Percentiles rank a stretch among this genome's conserved stretches.
phyloP scores from a whole-genome alignment of 768 basidiomycete genomes.

The Naganishia onofrii region DNA sequence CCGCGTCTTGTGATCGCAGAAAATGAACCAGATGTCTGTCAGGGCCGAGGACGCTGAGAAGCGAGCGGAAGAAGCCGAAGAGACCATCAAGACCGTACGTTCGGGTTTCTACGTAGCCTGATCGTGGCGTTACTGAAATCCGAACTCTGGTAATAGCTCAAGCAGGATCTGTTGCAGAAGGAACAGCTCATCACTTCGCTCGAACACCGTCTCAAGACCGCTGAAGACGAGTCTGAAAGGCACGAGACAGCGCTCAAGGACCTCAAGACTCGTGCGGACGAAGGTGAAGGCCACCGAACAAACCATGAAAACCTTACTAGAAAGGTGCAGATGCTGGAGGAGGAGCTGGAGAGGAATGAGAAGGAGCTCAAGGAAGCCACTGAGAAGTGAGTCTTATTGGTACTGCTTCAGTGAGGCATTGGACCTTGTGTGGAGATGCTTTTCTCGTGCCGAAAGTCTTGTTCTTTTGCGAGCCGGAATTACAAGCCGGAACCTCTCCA shows the following conservation, averaged over 20 bases:
- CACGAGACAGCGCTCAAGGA: constrained; percentile 66
- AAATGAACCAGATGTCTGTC: constrained; percentile 66
- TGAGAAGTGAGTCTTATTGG: constrained; percentile 73
- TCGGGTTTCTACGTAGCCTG: no score
- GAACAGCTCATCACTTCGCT: constrained; percentile 86
- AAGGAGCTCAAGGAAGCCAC: constrained; percentile 94
- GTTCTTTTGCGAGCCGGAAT: neutral
- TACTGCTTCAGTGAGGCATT: neutral
- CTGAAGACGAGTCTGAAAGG: constrained; percentile 70
- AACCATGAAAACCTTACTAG: constrained; percentile 70
- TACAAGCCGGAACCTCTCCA: neutral
- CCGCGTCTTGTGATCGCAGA: constrained; percentile 35
- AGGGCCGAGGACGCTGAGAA: constrained; percentile 78
- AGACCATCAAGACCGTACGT: constrained; percentile 66
- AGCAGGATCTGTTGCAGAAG: constrained; percentile 70
- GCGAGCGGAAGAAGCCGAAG: constrained; percentile 85
- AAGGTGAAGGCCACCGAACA: constrained; percentile 68
- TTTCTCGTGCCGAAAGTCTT: neutral
- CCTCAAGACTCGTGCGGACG: constrained; percentile 64
- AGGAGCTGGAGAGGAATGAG: constrained; percentile 92
- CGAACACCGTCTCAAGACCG: constrained; percentile 62
- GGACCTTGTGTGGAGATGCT: neutral
- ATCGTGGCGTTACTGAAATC: neutral
- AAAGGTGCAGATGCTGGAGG: constrained; percentile 88
- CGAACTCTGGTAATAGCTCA: constrained; percentile 49